Evolutionary conservation across 441 rosid genomes (phyloP), one percentile per base, ranked within the genome.

Genomic region (Populus hybrid): DNA sequence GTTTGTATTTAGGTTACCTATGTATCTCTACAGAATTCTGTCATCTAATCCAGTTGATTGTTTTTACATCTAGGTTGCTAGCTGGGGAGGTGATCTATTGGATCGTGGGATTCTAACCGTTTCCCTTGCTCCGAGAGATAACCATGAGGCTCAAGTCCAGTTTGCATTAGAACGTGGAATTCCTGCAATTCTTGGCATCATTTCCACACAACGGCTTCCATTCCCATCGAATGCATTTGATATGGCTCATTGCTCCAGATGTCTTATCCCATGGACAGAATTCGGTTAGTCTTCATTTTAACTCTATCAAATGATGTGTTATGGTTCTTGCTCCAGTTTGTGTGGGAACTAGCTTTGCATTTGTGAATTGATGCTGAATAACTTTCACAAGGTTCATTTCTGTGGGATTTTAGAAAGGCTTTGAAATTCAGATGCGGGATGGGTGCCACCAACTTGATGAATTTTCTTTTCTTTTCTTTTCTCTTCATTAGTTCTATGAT

Each of bases 221-320:
- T 96, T 94, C 88, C 97, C 99, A 18, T 96, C 99, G 7, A 91
- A 86, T 78, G 89, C 98, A 46, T 96, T 96, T 69, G 99, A 96
- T 83, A 92, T 96, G 98, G 99, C 99, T 84, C 99, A 96, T 86
- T 96, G 99, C 91, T 96, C 99, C 28, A 89, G 99, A 85, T 94
- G 99, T 88, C 98, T 96, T 79, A 96, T 96, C 77, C 98, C 99
- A 18, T 95, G 99, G 99, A 92, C 98, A 38, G 99, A 95, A 91
- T 95, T 92, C 4, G 99, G 99, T 95, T 23, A 63, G 66, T 63
- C 28, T 63, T 63, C 9, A 9, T 63, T 21, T 21, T 63, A 63
- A 9, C 66, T 2, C 28, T 63, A 19, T 14, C 19, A 46, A 46
- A 14, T 46, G 26, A 18, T 69, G 23, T 24, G 38, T 28, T 67